Base-by-base conservation (phyloP, 2,329 filamentous ascomycete species). In the Leptosphaerulina australis region DNA sequence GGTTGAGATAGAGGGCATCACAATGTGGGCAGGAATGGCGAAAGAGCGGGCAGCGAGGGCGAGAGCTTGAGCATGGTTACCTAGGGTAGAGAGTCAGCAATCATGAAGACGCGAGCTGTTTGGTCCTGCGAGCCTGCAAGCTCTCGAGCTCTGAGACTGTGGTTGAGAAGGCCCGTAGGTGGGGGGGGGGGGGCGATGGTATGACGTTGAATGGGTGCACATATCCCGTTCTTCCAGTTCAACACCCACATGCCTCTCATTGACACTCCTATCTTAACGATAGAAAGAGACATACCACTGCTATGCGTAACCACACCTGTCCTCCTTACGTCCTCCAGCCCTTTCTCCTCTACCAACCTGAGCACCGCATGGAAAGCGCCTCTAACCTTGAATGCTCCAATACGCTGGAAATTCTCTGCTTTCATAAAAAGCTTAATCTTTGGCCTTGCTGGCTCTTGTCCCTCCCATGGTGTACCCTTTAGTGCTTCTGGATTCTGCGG, bases 61-160 rank as follows among this genome's bases (percentile, higher is more conserved):
- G 48, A 97, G 85, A 1, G 94, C 93, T 78, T 96, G 91, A 0
- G 93, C 93, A 70, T 97, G 94, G 75, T 97, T 97, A 52, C 93
- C 92, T 93, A 56, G 5, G 17, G 5, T 2, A 4, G 11, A 7
- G 28, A 20, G 21, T 51, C 7, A 51, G 33, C 20, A 14, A 21
- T 22, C n/a, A n/a, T n/a, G n/a, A n/a, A n/a, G n/a, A n/a, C n/a
- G n/a, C n/a, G n/a, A n/a, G n/a, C n/a, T n/a, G n/a, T n/a, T n/a
- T n/a, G n/a, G n/a, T n/a, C n/a, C n/a, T n/a, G n/a, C n/a, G n/a
- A n/a, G n/a, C n/a, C n/a, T n/a, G n/a, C n/a, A n/a, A n/a, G n/a
- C n/a, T n/a, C n/a, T n/a, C n/a, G n/a, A n/a, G 25, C 17, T 8
- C 12, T 29, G 24, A 12, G 3, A 5, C 2, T 17, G 11, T 17